Conservation (phyloP, 140 eudicot species). For the Bidens hawaiensis region DNA sequence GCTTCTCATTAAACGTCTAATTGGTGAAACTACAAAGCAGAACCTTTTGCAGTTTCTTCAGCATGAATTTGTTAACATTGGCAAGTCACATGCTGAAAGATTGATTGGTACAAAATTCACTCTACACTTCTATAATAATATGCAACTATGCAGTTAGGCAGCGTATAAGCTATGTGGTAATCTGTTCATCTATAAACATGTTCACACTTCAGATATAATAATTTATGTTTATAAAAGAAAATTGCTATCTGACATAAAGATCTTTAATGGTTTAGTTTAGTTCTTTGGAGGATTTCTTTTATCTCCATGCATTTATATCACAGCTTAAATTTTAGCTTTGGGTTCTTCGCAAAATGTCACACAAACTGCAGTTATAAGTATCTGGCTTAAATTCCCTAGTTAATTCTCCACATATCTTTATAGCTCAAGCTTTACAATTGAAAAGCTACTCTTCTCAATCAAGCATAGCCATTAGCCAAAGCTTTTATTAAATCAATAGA, state of each 20-base stretch:
- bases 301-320: neutral
- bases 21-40: constrained; percentile 81
- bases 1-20: constrained; percentile 90
- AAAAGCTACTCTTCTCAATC: neutral
- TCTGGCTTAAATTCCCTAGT: neutral
- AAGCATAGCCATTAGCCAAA: neutral
- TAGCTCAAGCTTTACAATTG: neutral
- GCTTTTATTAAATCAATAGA: neutral
- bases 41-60: constrained; percentile 91
- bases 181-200: neutral
- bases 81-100: constrained; percentile 88
- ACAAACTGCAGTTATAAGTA: neutral
- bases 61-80: constrained; percentile 94
- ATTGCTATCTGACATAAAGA: constrained; percentile 1
- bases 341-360: neutral
- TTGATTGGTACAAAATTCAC: constrained; percentile 60
- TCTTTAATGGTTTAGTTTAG: neutral
- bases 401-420: neutral
- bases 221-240: neutral
- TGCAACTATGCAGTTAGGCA: constrained; percentile 13
- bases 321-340: neutral
- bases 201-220: neutral
- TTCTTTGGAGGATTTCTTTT: neutral
- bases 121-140: neutral
- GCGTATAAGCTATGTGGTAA: neutral